Evolutionary conservation across 331 rosid species (phyloP).

Genomic region (Acacia concinna): DNA sequence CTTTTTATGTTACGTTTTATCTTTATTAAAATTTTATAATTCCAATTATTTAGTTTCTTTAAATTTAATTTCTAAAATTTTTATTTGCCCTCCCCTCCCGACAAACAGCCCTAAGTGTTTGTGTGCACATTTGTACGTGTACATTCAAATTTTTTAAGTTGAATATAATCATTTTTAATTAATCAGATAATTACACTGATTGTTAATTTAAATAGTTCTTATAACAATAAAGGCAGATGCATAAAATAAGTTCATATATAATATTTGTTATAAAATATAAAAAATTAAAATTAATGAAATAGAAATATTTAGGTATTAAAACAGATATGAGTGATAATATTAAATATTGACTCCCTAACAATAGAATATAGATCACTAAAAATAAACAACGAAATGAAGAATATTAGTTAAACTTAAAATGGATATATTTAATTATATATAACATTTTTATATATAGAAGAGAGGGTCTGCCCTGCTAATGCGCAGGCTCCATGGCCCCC

Average conservation of each 20-base stretch:
- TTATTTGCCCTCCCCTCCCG: too few species aligned
- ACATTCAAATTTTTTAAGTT: neutral
- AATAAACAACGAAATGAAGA: neutral
- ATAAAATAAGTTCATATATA: neutral
- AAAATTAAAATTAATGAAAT: neutral
- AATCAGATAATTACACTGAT: neutral
- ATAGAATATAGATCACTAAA: neutral
- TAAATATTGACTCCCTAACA: neutral
- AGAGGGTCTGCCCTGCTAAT: neutral
- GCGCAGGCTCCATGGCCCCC: neutral
- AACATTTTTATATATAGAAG: neutral
- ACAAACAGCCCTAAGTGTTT: neutral
- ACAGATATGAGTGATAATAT: neutral
- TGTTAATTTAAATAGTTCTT: neutral
- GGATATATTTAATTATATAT: neutral
- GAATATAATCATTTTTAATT: neutral
- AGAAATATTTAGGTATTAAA: neutral
- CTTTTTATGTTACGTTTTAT: too few species aligned
- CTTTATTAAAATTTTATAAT: too few species aligned
- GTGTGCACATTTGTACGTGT: too few species aligned
- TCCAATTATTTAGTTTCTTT: too few species aligned
- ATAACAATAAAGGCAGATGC: neutral
- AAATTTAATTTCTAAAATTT: too few species aligned
- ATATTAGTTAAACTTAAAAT: neutral
- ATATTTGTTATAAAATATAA: neutral